phyloP scores from a whole-genome alignment of 2,329 filamentous ascomycete genomes.

The Alternaria sp. region DNA sequence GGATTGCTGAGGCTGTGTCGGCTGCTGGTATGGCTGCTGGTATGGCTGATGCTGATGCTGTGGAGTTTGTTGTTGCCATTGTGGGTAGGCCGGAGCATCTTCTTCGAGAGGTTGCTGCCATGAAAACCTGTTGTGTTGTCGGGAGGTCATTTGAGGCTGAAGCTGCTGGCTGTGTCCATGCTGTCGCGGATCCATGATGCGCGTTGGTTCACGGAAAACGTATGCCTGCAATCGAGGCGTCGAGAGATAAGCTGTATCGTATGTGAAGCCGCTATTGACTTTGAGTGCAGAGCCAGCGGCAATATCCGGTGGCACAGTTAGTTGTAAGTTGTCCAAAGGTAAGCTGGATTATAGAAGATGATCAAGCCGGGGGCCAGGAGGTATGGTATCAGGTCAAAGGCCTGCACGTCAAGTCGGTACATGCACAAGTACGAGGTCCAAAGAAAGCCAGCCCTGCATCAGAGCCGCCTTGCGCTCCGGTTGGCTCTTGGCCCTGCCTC shows the following conservation, averaged over 20 bases:
- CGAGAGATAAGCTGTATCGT: neutral
- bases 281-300: neutral
- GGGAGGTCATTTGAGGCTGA: conserved; percentile 21
- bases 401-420: conserved; percentile 27
- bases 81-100: neutral
- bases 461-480: conserved; percentile 36
- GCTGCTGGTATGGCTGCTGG: conserved; percentile 3
- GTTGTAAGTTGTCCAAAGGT: conserved; percentile 6
- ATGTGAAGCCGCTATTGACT: conserved; percentile 3
- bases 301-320: conserved; percentile 8
- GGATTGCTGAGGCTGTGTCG: conserved; percentile 12
- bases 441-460: conserved; percentile 26
- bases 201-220: neutral
- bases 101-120: conserved; percentile 44
- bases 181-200: conserved; percentile 37
- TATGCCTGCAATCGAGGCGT: neutral
- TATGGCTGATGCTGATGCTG: conserved; percentile 4
- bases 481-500: conserved; percentile 39
- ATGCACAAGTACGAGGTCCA: conserved; percentile 38
- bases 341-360: conserved; percentile 4
- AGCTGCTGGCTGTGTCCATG: conserved; percentile 28
- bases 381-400: conserved; percentile 40
- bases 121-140: conserved; percentile 44
- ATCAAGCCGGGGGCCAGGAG: conserved; percentile 31
- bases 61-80: conserved; percentile 10